Evolutionary conservation across 2,329 filamentous ascomycete species (phyloP).

Genomic region (Nakataea oryzae): DNA sequence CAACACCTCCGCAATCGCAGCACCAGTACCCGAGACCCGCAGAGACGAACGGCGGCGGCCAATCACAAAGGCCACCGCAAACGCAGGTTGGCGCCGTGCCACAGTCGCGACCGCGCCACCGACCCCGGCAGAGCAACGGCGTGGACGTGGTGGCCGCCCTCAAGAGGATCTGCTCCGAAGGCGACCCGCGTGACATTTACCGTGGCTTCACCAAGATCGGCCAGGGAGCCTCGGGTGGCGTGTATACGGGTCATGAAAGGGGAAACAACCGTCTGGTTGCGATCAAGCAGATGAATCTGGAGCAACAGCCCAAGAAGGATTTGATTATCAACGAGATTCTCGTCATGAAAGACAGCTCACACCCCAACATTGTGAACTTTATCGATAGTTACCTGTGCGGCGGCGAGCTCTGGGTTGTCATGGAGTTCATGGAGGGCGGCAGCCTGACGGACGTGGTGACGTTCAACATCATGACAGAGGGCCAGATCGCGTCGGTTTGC

Average conservation of each 20-base stretch:
- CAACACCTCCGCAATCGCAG: conserved; percentile 42
- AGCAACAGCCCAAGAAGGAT: conserved; percentile 98
- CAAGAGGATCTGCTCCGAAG: conserved; percentile 80
- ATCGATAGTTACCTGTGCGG: conserved; percentile 90
- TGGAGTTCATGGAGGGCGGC: conserved; percentile 99
- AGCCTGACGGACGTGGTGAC: conserved; percentile 97
- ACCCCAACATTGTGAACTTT: conserved; percentile 98
- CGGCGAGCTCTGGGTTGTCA: conserved; percentile 94
- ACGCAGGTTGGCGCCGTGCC: conserved; percentile 27
- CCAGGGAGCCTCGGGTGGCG: conserved; percentile 91
- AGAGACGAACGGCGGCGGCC: conserved; percentile 26
- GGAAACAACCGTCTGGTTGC: conserved; percentile 81
- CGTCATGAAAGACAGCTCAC: conserved; percentile 98
- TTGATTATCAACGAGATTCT: conserved; percentile 98
- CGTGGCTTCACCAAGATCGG: conserved; percentile 87
- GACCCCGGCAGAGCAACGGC: conserved; percentile 66
- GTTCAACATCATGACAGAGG: conserved; percentile 98
- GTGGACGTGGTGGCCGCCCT: conserved; percentile 76
- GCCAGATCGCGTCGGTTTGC: conserved; percentile 92
- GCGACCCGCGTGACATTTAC: conserved; percentile 83
- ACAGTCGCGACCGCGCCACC: conserved; percentile 57
- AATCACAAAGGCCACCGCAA: conserved; percentile 27
- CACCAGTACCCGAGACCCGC: conserved; percentile 26
- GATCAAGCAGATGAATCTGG: conserved; percentile 99
- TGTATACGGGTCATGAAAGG: conserved; percentile 82